Evolutionary conservation across 192 early-diverging fungal species (phyloP), one percentile per base, ranked within the genome.

Genomic region (Diversispora eburnea): DNA sequence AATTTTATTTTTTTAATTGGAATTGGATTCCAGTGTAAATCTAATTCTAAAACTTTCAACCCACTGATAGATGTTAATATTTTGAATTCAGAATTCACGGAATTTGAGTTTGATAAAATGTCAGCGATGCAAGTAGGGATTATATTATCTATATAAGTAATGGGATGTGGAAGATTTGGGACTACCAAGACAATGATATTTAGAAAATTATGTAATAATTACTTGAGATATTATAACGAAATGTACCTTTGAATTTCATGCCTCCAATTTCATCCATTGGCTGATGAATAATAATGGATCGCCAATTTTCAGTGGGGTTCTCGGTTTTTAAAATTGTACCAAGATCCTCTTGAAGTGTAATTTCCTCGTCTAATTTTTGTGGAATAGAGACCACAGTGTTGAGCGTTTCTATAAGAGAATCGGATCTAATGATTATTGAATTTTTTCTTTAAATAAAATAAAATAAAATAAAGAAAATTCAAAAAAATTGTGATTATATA

Each of bases 1-100:
- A n/a, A 41, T 9, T 22, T 15, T 9, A 42, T 0, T 4, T 55
- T 54, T 59, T 73, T 73, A 12, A 73, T 64, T 48, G 72, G 72
- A 12, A 73, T 64, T 48, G 72, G 72, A 63, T 73, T 64, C 72
- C 72, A 73, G 54, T 61, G 61, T 20, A 73, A 63, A 17, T 49
- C 48, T n/a, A 63, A 43, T 39, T 73, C 72, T 12, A 73, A 54
- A 51, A 17, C 17, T 64, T 73, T 73, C 7, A 62, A 20, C 25
- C 68, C 68, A 70, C 22, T 13, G 19, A 70, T 43, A 0, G 55
- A 20, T 19, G n/a, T 3, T 19, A 71, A 20, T 12, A 25, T 46
- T 33, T 59, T 54, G 19, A 58, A 71, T 8, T 71, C 56, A 22
- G 56, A 45, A 19, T 46, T n/a, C 19, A 45, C 19, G 22, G 33